Evolutionary conservation across 192 early-diverging fungal species (phyloP), one percentile per base, ranked within the genome.

Genomic region (Funneliformis mosseae): DNA sequence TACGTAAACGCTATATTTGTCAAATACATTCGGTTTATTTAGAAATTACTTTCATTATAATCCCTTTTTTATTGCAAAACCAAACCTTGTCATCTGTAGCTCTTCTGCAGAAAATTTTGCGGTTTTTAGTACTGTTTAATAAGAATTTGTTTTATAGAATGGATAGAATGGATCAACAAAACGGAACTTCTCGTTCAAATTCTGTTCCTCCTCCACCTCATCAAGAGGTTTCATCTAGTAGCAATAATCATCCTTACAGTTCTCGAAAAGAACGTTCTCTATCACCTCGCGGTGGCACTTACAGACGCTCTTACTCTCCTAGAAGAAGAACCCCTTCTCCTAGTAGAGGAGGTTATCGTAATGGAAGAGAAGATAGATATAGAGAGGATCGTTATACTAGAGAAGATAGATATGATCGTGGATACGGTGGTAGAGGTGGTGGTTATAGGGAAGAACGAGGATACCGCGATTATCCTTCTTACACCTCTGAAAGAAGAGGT

Each of bases 391-490:
- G 81, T 33, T 63, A 78, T 45, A 76, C 43, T 33, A 66, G 85
- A 27, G 80, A 85, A 41, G 84, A 82, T 42, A 68, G 72, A 39
- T 80, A 83, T 11, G 83, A 83, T 74, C 79, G 84, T 39, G 78
- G 84, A 33, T 80, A 83, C 41, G 81, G 27, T 81, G 79, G 83
- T 45, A 45, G 84, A 81, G 85, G 84, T 21, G 85, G 83, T 64
- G 82, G 85, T 21, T 59, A 84, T 74, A 76, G 86, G 59, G 78
- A 83, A 68, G 76, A 83, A 66, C 66, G 85, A 18, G 82, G 85
- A 7, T 87, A 88, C 23, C 78, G 81, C 69, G 84, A 87, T 67
- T 71, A 85, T 81, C 80, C 86, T 27, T 76, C 82, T 55, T 84
- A 87, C 21, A 69, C 80, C 21, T 77, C 83, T 81, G 80, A 82